Conservation (phyloP, 2,329 filamentous ascomycete genomes). For the Aspergillus ibericus region DNA sequence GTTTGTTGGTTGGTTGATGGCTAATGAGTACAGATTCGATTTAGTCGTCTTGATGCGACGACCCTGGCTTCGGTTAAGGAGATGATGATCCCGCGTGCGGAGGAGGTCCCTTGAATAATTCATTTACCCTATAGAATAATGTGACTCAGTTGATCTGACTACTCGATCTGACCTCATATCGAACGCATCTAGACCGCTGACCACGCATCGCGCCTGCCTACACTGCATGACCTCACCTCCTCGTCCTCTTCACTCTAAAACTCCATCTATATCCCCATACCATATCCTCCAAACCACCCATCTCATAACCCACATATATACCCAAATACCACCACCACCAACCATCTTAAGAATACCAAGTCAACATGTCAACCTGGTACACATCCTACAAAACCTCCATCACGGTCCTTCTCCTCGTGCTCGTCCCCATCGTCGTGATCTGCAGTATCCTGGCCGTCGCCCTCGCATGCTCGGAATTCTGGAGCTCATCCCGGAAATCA, state of each 20-base stretch:
- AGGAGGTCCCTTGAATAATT: slow-evolving; percentile 25
- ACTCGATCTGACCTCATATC: neutral
- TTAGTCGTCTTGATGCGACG: slow-evolving; percentile 37
- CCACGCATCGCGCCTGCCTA: neutral
- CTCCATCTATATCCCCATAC: neutral
- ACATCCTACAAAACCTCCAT: slow-evolving; percentile 35
- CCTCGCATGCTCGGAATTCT: slow-evolving; percentile 41
- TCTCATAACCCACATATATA: slow-evolving; percentile 1
- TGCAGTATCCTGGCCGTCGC: slow-evolving; percentile 40
- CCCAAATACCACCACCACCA: no score
- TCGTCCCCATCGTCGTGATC: slow-evolving; percentile 50
- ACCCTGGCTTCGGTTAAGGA: slow-evolving; percentile 37
- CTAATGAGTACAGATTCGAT: slow-evolving; percentile 39
- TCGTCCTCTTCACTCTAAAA: neutral
- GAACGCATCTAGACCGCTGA: neutral
- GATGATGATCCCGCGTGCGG: slow-evolving; percentile 33
- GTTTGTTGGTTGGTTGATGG: neutral
- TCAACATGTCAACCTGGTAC: slow-evolving; percentile 1
- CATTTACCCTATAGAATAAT: neutral
- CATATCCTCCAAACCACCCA: neutral
- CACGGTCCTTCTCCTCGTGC: slow-evolving; percentile 47
- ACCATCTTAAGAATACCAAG: no score
- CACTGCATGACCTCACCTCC: neutral
- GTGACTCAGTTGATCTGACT: neutral
- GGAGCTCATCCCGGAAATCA: slow-evolving; percentile 17